Base-by-base conservation (phyloP, 106 monocot species). In the Phalaenopsis aphrodite region DNA sequence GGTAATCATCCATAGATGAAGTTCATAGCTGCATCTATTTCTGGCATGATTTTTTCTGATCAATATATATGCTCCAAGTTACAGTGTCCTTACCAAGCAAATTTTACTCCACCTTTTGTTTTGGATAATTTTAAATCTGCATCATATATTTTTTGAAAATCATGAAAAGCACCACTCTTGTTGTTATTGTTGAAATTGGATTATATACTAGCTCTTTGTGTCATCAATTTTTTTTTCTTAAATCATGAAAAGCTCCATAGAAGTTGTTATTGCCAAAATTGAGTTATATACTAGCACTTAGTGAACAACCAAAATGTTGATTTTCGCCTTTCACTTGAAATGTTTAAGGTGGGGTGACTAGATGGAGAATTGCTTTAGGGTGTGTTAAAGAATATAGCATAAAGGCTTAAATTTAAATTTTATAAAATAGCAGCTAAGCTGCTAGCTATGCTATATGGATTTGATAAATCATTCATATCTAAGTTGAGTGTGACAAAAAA, bases 1-100 rank as follows among this genome's bases (percentile, higher is more conserved):
- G 91, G 95, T 90, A 57, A 23, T 45, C 11, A 39, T 77, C 48
- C 5, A 19, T 57, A 18, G 41, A 37, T 75, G 17, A 72, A 72
- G 18, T 73, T 39, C 10, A 75, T 21, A 2, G 30, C 16, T 21
- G 41, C 4, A 41, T 43, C 6, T 4, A 8, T 74, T 42, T 43
- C 41, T 18, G 30, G 42, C 38, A 74, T 41, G 74, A 74, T 43
- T 74, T 74, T 74, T 69, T 39, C 39, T n/a, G 61, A 52, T 61
- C 61, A 61, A 61, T 61, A 21, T 18, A 21, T 21, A 21, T 61
- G 61, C 8, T 61, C 61, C 21, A 61, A 61, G 5, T 52, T 14
- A 52, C 12, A 2, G 10, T 52, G 12, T 52, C 52, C 12, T n/a
- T 61, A 19, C 21, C 0, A n/a, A 21, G 61, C 2, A 61, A 61